These are phyloP conservation scores for Microbotryum violaceum DNA, from an alignment of 1,284 basidiomycete genomes.

Conservation along the genomic window DNA sequence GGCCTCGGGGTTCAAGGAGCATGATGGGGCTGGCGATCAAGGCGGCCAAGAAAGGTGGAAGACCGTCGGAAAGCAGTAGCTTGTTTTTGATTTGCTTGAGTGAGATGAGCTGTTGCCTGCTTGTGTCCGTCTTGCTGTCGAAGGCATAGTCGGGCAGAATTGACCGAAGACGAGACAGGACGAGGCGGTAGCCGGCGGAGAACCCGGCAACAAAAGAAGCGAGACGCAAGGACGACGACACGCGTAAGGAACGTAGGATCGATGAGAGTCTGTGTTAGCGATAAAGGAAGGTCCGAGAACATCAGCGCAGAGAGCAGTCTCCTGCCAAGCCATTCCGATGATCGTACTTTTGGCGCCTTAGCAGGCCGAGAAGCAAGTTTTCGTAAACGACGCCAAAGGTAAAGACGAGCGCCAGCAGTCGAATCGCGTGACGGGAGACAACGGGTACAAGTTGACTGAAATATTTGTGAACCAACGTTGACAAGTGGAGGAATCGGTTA, in stretches of 20 bases:
- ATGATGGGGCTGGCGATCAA: neutral
- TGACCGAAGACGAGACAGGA: neutral
- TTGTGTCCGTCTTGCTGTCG: neutral
- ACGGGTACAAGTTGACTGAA: no score
- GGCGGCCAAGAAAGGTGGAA: neutral
- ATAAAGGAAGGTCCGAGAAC: neutral
- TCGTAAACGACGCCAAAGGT: neutral
- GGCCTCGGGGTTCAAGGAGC: conserved; percentile 2
- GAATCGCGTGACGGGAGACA: no score
- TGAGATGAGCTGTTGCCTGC: neutral
- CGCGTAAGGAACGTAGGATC: neutral
- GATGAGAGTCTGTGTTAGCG: neutral
- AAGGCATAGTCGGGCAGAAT: neutral
- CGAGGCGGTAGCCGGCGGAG: conserved; percentile 5
- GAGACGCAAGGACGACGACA: conserved; percentile 2
- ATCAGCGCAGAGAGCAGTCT: no score
- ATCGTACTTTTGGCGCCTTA: neutral
- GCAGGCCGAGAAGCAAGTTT: neutral
- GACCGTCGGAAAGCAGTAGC: neutral
- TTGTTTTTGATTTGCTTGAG: neutral
- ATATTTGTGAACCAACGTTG: no score
- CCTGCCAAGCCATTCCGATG: no score
- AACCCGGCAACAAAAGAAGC: conserved; percentile 4
- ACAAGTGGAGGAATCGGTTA: no score
- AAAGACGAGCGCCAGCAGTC: no score